Percentiles rank a stretch among this genome's conserved stretches.
phyloP scores from a whole-genome alignment of 768 basidiomycete species.

The Boletus rubescentipes region DNA sequence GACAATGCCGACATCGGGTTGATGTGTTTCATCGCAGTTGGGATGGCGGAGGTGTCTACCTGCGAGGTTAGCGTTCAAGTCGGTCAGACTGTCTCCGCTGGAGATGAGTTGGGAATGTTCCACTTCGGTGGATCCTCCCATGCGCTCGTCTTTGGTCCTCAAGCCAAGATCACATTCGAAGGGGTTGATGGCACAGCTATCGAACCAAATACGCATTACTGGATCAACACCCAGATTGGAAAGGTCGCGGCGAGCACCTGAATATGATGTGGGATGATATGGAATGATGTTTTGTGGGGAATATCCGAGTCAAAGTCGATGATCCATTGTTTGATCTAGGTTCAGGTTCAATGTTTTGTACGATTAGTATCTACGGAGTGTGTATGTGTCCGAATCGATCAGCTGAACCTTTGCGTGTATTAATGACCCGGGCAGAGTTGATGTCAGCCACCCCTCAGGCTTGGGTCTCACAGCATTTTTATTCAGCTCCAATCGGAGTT shows the following conservation, averaged over 20 bases:
- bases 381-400: not conserved
- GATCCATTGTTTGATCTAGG: not conserved
- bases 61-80: not conserved
- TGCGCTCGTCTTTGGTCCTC: conserved; percentile 28
- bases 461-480: too few species aligned
- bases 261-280: too few species aligned
- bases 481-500: too few species aligned
- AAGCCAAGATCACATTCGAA: not conserved
- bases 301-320: too few species aligned
- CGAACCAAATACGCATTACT: not conserved
- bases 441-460: too few species aligned
- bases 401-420: not conserved
- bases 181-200: not conserved
- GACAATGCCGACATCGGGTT: conserved; percentile 50
- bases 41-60: conserved; percentile 59
- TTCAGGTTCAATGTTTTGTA: not conserved
- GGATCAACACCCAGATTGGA: too few species aligned
- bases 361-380: not conserved
- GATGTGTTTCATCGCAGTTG: conserved; percentile 53
- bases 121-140: conserved; percentile 62
- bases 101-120: conserved; percentile 46
- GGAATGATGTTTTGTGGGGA: too few species aligned
- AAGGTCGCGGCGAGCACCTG: too few species aligned
- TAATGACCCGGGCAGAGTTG: too few species aligned
- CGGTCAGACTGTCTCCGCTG: not conserved